A percentile compares a stretch with the other conserved stretches of the same genome.
Conservation (phyloP, 2,329 filamentous ascomycete species). For the Malbranchea cinnamomea region DNA sequence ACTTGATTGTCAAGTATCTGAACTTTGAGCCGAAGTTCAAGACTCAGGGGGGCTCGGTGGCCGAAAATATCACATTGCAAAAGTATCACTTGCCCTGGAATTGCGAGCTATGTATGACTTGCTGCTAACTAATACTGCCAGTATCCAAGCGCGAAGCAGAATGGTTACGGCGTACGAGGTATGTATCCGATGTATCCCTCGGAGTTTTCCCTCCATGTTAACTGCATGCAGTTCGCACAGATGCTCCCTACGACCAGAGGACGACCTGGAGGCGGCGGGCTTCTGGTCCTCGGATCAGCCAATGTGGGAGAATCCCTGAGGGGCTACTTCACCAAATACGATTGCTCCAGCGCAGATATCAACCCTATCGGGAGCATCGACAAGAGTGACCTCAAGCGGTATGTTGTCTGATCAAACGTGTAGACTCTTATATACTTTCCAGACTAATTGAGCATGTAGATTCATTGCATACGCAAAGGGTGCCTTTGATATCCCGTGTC, state of each 20-base stretch:
- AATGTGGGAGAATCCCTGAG: constrained; percentile 26
- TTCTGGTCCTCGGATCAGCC: constrained; percentile 50
- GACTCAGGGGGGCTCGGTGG: constrained; percentile 44
- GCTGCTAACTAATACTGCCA: neutral
- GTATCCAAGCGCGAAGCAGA: constrained; percentile 41
- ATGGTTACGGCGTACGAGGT: constrained; percentile 50
- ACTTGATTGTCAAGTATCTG: constrained; percentile 31
- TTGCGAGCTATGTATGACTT: too few species aligned
- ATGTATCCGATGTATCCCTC: too few species aligned
- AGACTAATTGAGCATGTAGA: constrained; percentile 9
- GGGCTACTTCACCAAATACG: constrained; percentile 53
- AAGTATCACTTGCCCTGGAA: constrained; percentile 26
- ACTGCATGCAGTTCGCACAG: constrained; percentile 49
- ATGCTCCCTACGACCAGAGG: constrained; percentile 44
- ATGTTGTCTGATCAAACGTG: constrained; percentile 7
- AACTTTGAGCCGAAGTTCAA: constrained; percentile 46
- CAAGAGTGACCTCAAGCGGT: constrained; percentile 55
- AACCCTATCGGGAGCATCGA: constrained; percentile 40
- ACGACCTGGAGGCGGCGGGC: constrained; percentile 35
- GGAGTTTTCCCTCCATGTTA: too few species aligned
- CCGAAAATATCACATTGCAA: constrained; percentile 16
- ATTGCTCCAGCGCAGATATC: constrained; percentile 39
- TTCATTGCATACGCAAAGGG: constrained; percentile 50
- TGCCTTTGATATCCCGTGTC: constrained; percentile 39
- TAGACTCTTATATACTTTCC: neutral